Conservation (phyloP, 1,284 basidiomycete species). For the Pisolithus thermaeus region DNA sequence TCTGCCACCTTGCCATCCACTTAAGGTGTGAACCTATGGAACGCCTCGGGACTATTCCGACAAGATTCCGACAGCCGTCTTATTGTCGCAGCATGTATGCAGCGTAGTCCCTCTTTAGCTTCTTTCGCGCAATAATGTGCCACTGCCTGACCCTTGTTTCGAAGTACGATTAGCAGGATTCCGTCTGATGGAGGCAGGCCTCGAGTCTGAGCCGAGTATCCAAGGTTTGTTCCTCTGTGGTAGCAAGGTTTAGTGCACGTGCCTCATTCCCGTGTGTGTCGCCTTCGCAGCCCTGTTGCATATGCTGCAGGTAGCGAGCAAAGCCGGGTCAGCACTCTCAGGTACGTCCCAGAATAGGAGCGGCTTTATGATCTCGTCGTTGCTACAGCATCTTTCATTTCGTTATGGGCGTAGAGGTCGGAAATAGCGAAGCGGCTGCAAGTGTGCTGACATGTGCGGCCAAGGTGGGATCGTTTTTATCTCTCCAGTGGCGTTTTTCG, state of each 20-base stretch:
- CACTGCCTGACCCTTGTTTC: conserved; percentile 22
- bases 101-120: conserved; percentile 14
- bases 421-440: conserved; percentile 57
- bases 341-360: conserved; percentile 40
- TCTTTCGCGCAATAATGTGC: conserved; percentile 1
- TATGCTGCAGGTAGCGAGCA: conserved; percentile 72
- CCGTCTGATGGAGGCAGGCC: conserved; percentile 72
- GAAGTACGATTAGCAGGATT: conserved; percentile 73
- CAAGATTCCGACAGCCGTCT: conserved; percentile 46
- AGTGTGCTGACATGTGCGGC: conserved; percentile 68
- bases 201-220: conserved; percentile 59
- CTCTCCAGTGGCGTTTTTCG: conserved; percentile 7
- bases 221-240: conserved; percentile 48
- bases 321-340: conserved; percentile 64
- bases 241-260: conserved; percentile 14
- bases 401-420: conserved; percentile 46
- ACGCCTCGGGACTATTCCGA: conserved; percentile 63
- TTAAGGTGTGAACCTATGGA: conserved; percentile 78
- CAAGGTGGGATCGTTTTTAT: conserved; percentile 42
- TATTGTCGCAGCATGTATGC: conserved; percentile 61
- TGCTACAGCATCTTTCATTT: conserved; percentile 11
- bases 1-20: conserved; percentile 10
- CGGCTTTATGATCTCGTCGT: conserved; percentile 9
- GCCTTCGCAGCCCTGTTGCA: conserved; percentile 57
- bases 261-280: conserved; percentile 12